Evolutionary conservation across 2,329 filamentous ascomycete genomes (phyloP), one percentile per base, ranked within the genome.

Genomic region (Myriosclerotinia scirpicola): DNA sequence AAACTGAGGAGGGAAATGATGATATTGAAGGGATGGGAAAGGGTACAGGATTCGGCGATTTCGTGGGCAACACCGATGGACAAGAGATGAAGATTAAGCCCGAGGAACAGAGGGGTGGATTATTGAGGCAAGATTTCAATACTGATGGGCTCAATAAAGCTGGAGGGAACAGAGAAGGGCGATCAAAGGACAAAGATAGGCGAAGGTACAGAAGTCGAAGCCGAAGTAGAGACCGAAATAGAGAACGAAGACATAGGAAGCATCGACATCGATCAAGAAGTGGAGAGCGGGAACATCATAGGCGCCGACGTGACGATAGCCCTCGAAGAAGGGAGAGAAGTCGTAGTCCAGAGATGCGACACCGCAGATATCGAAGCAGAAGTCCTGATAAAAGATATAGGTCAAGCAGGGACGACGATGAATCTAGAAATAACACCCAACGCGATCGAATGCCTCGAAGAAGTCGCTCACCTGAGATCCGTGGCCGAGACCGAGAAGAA

Each of bases 1-100:
- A 83, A 68, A 79, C 77, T 5, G 75, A 80, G 55, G 78, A 73
- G 12, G 77, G 76, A 42, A 80, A 77, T 34, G 79, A 75, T 14
- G 79, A 74, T 20, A 68, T 74, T 58, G 74, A 73, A 11, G 73
- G 71, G 42, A 66, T 73, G 22, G 74, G 71, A 15, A 73, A 70
- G 58, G 72, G 70, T 2, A 74, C 69, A 7, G 71, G 73, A 7
- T 77, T 76, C 71, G 72, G 75, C 12, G 71, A 74, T 46, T 76
- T 74, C 66, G 73, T 75, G 17, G 75, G 73, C 17, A 76, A 72
- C 17, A 62, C 69, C 12, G 59, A 67, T 15, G 72, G 62, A 44
- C 69, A 54, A 44, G 73, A 72, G 11, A 34, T 40, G 34, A 64
- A 67, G 55, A 65, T 67, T 40, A 66, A 61, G 12, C 42, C 59